Conservation (phyloP, 2,329 filamentous ascomycete genomes). For the Pestalotiopsis sp. region DNA sequence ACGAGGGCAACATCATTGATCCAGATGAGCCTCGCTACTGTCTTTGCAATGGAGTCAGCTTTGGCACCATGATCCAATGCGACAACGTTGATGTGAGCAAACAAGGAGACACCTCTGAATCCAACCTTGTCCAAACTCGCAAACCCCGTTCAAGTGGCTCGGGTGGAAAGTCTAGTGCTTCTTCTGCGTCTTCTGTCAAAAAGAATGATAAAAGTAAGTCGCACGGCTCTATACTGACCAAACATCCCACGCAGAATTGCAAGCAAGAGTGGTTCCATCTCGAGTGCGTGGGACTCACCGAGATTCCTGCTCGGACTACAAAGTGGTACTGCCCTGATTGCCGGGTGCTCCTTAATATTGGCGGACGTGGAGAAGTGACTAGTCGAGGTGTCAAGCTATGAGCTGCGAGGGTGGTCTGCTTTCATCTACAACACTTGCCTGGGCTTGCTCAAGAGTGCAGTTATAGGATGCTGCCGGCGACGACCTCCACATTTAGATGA, state of each 20-base stretch:
- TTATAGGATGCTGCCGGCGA: neutral
- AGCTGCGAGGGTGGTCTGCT: neutral
- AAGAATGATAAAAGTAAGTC: constrained; percentile 16
- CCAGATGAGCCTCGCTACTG: constrained; percentile 79
- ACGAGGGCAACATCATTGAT: constrained; percentile 72
- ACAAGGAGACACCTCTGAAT: constrained; percentile 16
- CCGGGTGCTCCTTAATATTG: constrained; percentile 62
- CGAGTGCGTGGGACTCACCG: constrained; percentile 70
- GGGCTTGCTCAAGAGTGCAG: no score
- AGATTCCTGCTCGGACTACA: constrained; percentile 71
- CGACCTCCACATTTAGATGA: neutral
- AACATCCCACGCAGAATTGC: constrained; percentile 55
- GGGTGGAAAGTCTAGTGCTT: constrained; percentile 1
- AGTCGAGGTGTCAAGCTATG: constrained; percentile 57
- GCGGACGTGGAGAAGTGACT: constrained; percentile 65
- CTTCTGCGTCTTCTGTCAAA: constrained; percentile 18
- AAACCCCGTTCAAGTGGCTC: constrained; percentile 11
- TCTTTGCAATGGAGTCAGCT: constrained; percentile 78
- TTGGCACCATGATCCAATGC: constrained; percentile 82
- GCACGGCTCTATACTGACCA: constrained; percentile 24
- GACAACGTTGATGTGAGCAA: constrained; percentile 74
- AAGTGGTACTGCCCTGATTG: constrained; percentile 89
- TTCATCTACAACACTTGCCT: neutral
- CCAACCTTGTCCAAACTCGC: constrained; percentile 7
- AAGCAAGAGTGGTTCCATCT: constrained; percentile 87